These are phyloP conservation scores for Colletotrichum gloeosporioides DNA, from an alignment of 2,329 filamentous ascomycete species.

Conservation along the genomic window DNA sequence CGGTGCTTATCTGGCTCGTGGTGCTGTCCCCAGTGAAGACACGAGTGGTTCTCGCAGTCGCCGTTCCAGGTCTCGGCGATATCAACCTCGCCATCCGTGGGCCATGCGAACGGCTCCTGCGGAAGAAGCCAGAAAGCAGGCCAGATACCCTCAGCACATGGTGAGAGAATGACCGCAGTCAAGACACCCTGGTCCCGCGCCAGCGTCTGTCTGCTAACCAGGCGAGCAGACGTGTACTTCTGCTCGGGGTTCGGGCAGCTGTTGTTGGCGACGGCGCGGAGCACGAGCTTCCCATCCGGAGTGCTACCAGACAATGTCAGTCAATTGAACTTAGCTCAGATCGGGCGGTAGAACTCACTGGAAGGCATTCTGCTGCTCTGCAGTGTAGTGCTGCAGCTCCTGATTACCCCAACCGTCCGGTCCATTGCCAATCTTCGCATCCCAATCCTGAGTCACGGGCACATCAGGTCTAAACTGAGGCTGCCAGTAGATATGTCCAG, in stretches of 20 bases:
- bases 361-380: constrained; percentile 55
- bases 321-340: not conserved
- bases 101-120: constrained; percentile 63
- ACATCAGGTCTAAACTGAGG: constrained; percentile 52
- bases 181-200: constrained; percentile 56
- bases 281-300: constrained; percentile 53
- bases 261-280: constrained; percentile 53
- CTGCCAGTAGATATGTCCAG: constrained; percentile 52
- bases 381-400: constrained; percentile 63
- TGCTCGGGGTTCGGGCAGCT: constrained; percentile 37
- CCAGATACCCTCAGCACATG: constrained; percentile 63
- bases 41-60: constrained; percentile 58
- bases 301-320: constrained; percentile 34
- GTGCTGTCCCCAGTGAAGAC: constrained; percentile 65
- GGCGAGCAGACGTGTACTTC: constrained; percentile 59
- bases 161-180: constrained; percentile 54
- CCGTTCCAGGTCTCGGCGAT: constrained; percentile 69
- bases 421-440: constrained; percentile 58
- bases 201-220: constrained; percentile 58
- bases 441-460: constrained; percentile 56
- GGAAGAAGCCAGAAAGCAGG: constrained; percentile 68
- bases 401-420: constrained; percentile 68
- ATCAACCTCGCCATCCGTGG: constrained; percentile 64
- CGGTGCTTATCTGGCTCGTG: constrained; percentile 62
- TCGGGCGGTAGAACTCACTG: constrained; percentile 37